Base-by-base conservation (phyloP, 2,329 filamentous ascomycete species). In the Chaetomium globosum region DNA sequence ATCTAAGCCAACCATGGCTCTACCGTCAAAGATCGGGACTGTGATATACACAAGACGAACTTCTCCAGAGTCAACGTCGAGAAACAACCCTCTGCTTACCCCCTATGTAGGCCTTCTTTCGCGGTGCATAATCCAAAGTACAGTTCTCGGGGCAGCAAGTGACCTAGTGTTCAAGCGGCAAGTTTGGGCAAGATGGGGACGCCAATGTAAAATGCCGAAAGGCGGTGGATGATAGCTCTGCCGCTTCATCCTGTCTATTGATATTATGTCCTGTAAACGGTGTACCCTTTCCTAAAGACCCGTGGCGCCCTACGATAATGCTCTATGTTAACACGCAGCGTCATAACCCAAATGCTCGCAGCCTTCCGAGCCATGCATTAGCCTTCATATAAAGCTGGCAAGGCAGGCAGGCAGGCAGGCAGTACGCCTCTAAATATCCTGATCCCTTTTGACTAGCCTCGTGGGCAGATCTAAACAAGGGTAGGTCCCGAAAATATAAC, bases 271-370 rank as follows among this genome's bases (percentile, higher is more conserved):
- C 48, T 8, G 31, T 43, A 36, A 9, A 43, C 39, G 39, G 39
- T 43, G 39, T 43, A 57, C 43, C 61, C 8, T n/a, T 39, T 54
- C 33, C 54, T 26, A 59, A 48, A 21, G 16, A 46, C 33, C 61
- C 48, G 4, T 64, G 55, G 55, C 56, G 62, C 56, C 62, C 62
- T 54, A 64, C 56, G 51, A 8, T 55, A 55, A 61, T 64, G 55
- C 59, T 63, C 48, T 59, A 59, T 64, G 13, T 59, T 59, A 54
- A 64, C 28, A 46, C 16, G 52, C 26, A 55, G 46, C 55, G 53
- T 59, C 55, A 54, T 28, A 64, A 54, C 33, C 56, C 49, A 55
- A 48, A 64, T 54, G 54, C 61, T 63, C 33, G 39, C 53, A 54
- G 12, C 54, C 46, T n/a, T 52, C 51, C 31, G 39, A 63, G 46